These are phyloP conservation scores for Puccinellia tenuiflora DNA, from an alignment of 176 grass and related monocot species.

Conservation along the genomic window DNA sequence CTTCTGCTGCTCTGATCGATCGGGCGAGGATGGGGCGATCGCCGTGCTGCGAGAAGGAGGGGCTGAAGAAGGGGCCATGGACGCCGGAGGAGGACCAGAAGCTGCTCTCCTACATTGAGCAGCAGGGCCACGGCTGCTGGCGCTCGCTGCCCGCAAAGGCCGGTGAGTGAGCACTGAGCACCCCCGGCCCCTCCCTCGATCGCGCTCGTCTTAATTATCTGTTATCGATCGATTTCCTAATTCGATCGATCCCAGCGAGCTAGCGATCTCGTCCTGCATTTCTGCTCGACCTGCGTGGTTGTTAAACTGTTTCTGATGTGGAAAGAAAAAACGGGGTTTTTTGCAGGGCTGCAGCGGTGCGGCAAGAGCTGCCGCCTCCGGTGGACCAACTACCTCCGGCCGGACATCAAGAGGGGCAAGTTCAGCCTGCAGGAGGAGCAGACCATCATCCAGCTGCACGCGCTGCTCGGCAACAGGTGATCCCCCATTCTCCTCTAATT, in stretches of 20 bases:
- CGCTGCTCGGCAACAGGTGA: conserved; percentile 56
- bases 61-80: conserved; percentile 93
- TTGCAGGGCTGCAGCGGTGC: conserved; percentile 72
- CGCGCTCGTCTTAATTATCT: too few relatives aligned
- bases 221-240: not conserved
- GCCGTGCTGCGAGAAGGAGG: conserved; percentile 95
- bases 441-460: conserved; percentile 68
- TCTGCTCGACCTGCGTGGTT: not conserved
- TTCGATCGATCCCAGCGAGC: too few relatives aligned
- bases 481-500: too few relatives aligned
- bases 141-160: conserved; percentile 54
- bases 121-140: conserved; percentile 77
- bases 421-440: conserved; percentile 76
- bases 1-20: not conserved
- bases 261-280: too few relatives aligned
- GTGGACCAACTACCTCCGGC: conserved; percentile 93
- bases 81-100: conserved; percentile 95
- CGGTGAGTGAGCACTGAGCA: conserved; percentile 14
- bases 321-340: not conserved
- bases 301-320: not conserved
- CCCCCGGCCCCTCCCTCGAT: too few relatives aligned
- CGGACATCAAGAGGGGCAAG: conserved; percentile 86
- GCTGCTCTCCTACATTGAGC: conserved; percentile 90
- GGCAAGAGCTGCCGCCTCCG: conserved; percentile 95
- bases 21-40: conserved; percentile 63